These are phyloP conservation scores for Violaceomyces palustris DNA, from an alignment of 1,284 basidiomycete species.

Conservation along the genomic window DNA sequence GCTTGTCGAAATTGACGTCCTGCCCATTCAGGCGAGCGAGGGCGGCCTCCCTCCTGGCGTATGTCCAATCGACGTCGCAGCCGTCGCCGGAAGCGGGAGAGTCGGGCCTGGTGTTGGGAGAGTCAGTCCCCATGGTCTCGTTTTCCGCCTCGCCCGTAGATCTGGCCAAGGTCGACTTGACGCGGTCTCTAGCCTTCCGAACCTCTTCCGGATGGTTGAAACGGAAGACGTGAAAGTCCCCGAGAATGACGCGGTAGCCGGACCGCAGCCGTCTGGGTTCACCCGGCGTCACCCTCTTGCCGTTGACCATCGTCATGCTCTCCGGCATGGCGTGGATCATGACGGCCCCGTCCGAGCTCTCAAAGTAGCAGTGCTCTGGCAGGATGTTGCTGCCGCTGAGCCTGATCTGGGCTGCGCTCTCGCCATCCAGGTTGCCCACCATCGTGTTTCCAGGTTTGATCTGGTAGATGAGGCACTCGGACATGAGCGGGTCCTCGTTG, in stretches of 20 bases:
- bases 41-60: slow-evolving; percentile 41
- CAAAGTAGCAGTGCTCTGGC: slow-evolving; percentile 86
- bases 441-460: slow-evolving; percentile 80
- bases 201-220: slow-evolving; percentile 63
- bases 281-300: slow-evolving; percentile 58
- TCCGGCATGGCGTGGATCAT: slow-evolving; percentile 70
- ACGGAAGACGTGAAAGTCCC: slow-evolving; percentile 94
- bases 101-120: slow-evolving; percentile 29
- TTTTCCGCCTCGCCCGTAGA: slow-evolving; percentile 33
- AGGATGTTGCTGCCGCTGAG: slow-evolving; percentile 87
- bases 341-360: slow-evolving; percentile 79
- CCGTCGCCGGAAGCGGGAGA: slow-evolving; percentile 41
- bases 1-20: slow-evolving; percentile 44
- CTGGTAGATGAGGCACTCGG: slow-evolving; percentile 64
- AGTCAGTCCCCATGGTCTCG: slow-evolving; percentile 18
- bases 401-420: slow-evolving; percentile 62
- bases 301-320: slow-evolving; percentile 81
- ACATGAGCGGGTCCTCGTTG: slow-evolving; percentile 56
- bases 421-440: slow-evolving; percentile 51
- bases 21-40: slow-evolving; percentile 43
- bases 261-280: slow-evolving; percentile 62
- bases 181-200: slow-evolving; percentile 36
- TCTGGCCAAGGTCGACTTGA: slow-evolving; percentile 32
- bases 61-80: slow-evolving; percentile 47
- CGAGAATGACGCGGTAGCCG: slow-evolving; percentile 91